phyloP scores from a whole-genome alignment of 805 yeast species.

The Soucietia sequanensis region DNA sequence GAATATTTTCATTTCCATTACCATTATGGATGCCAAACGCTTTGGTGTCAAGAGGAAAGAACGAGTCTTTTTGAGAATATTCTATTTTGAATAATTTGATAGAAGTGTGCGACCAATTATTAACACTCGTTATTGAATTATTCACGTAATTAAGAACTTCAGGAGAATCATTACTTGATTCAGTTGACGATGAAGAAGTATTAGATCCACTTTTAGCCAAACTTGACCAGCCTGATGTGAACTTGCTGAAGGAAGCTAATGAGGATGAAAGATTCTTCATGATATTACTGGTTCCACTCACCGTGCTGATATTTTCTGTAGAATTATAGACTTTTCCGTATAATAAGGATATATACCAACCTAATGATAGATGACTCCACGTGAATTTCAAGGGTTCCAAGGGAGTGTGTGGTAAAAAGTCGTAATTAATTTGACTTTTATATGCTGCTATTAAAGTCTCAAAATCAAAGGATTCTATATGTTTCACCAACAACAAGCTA shows the following conservation, averaged over 20 bases:
- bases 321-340: constrained; percentile 56
- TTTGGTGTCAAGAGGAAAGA: constrained; percentile 9
- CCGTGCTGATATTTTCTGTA: constrained; percentile 15
- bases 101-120: constrained; percentile 53
- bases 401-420: constrained; percentile 42
- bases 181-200: constrained; percentile 5
- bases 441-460: constrained; percentile 15
- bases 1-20: constrained; percentile 12
- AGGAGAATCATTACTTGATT: constrained; percentile 6
- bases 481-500: constrained; percentile 32
- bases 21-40: background rate
- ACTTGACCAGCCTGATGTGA: constrained; percentile 38
- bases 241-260: constrained; percentile 35
- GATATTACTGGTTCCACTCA: constrained; percentile 27
- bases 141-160: constrained; percentile 21
- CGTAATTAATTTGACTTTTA: constrained; percentile 33
- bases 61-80: constrained; percentile 15
- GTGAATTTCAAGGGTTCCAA: constrained; percentile 48
- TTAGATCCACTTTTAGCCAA: constrained; percentile 25
- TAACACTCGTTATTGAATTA: constrained; percentile 31
- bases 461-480: constrained; percentile 40
- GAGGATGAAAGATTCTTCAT: constrained; percentile 40
- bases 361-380: constrained; percentile 65
- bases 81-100: constrained; percentile 50
- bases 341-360: constrained; percentile 71